Conservation (phyloP, 1,284 basidiomycete species). For the Sanghuangporus baumii region DNA sequence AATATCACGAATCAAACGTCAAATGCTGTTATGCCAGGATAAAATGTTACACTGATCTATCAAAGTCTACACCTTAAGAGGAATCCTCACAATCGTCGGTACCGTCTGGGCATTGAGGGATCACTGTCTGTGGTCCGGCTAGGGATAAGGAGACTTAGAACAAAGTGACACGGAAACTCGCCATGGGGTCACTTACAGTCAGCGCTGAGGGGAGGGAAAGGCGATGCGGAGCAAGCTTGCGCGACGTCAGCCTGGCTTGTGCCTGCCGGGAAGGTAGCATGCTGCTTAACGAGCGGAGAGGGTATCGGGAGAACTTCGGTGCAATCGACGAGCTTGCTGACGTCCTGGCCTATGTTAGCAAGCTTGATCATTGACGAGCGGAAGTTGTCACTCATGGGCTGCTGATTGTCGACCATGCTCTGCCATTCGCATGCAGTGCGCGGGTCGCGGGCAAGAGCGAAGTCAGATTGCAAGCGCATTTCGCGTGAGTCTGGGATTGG, state of each 20-base stretch:
- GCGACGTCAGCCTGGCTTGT: constrained; percentile 7
- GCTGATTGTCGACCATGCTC: constrained; percentile 18
- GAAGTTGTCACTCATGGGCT: constrained; percentile 14
- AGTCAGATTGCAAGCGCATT: constrained; percentile 18
- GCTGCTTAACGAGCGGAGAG: neutral
- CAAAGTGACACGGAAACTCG: neutral
- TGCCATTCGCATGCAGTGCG: constrained; percentile 22
- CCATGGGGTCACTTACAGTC: constrained; percentile 7
- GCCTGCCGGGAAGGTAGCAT: constrained; percentile 13
- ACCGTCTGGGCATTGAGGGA: constrained; percentile 9
- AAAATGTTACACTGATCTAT: too few species aligned
- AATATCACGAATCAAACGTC: too few species aligned
- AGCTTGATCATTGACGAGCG: constrained; percentile 28
- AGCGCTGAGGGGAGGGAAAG: constrained; percentile 13
- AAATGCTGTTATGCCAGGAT: too few species aligned
- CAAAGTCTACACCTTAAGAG: neutral
- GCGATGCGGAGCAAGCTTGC: constrained; percentile 8
- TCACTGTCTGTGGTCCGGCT: constrained; percentile 5
- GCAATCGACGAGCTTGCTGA: constrained; percentile 18
- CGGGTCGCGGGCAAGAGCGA: constrained; percentile 17
- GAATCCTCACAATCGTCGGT: neutral
- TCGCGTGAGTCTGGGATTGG: constrained; percentile 9
- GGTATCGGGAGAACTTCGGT: constrained; percentile 16
- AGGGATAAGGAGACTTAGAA: neutral
- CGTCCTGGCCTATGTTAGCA: constrained; percentile 27